A percentile compares a stretch with the other conserved stretches of the same genome.
These are phyloP conservation scores for Solanum ossicruentum DNA, from an alignment of 257 asterid species.

Conservation along the genomic window DNA sequence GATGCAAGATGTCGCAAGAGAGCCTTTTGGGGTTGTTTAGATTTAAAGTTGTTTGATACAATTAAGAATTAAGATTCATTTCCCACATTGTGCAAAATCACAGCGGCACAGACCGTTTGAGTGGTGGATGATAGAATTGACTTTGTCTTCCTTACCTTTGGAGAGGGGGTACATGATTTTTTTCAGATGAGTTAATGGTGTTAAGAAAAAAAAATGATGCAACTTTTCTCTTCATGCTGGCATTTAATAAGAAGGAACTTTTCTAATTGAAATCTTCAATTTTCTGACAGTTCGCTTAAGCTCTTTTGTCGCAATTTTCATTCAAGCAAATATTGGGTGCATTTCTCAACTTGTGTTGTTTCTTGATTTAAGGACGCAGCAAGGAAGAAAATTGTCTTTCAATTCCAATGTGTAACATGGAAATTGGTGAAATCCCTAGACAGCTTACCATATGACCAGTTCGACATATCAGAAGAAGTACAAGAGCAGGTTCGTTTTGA, in stretches of 20 bases:
- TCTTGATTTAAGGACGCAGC: constrained; percentile 46
- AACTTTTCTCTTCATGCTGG: not conserved
- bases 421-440: constrained; percentile 68
- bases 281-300: not conserved
- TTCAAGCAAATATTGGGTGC: not conserved
- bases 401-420: constrained; percentile 88
- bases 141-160: not conserved
- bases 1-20: not conserved
- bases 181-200: not conserved
- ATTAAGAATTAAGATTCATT: not conserved
- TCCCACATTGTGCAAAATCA: not conserved
- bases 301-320: not conserved
- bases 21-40: not conserved
- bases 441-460: constrained; percentile 46
- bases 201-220: not conserved
- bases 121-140: not conserved
- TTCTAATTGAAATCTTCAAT: not conserved
- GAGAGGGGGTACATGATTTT: not conserved
- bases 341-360: constrained; percentile 11
- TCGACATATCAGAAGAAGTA: constrained; percentile 90
- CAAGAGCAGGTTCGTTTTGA: constrained; percentile 60
- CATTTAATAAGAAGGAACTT: not conserved
- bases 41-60: not conserved
- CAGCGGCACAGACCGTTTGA: not conserved
- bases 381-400: constrained; percentile 53